Evolutionary conservation across 208 protist species (phyloP).

Genomic region (Crithidia brevicula): DNA sequence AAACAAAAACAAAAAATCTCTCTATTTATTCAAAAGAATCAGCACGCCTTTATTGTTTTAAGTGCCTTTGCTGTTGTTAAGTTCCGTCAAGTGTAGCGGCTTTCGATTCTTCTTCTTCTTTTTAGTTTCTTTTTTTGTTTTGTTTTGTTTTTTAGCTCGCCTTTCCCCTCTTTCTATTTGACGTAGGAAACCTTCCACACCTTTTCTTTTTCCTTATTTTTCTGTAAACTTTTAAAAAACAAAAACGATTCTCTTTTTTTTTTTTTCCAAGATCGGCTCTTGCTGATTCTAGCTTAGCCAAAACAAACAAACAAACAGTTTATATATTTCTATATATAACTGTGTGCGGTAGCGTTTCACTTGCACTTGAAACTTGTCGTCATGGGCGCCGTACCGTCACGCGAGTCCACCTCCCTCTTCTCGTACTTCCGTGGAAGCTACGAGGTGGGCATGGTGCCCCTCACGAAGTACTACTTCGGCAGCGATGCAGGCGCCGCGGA

Average conservation of each 20-base stretch:
- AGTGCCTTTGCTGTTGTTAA: too few relatives aligned
- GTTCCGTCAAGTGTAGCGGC: too few relatives aligned
- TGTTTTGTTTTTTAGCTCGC: not conserved
- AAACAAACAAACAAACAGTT: too few relatives aligned
- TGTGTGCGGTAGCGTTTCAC: too few relatives aligned
- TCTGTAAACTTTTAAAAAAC: constrained; percentile 6
- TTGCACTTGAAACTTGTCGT: too few relatives aligned
- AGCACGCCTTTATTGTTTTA: too few relatives aligned
- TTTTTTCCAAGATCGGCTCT: too few relatives aligned
- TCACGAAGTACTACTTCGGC: constrained; percentile 81
- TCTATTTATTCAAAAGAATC: not conserved
- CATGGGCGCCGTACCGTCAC: constrained; percentile 80
- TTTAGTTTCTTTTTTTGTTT: too few relatives aligned
- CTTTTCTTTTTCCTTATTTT: constrained; percentile 11
- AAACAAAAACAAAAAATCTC: not conserved
- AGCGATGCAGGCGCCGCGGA: constrained; percentile 2
- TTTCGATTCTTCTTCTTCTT: too few relatives aligned
- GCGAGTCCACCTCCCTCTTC: constrained; percentile 70
- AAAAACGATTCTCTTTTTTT: too few relatives aligned
- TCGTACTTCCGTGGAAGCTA: constrained; percentile 89
- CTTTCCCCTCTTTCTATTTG: not conserved
- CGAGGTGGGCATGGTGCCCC: constrained; percentile 83
- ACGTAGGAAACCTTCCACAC: not conserved
- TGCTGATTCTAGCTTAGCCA: too few relatives aligned
- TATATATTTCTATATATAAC: too few relatives aligned